Evolutionary conservation across 768 basidiomycete species (phyloP), one percentile per base, ranked within the genome.

Genomic region (Grammothele lineata): DNA sequence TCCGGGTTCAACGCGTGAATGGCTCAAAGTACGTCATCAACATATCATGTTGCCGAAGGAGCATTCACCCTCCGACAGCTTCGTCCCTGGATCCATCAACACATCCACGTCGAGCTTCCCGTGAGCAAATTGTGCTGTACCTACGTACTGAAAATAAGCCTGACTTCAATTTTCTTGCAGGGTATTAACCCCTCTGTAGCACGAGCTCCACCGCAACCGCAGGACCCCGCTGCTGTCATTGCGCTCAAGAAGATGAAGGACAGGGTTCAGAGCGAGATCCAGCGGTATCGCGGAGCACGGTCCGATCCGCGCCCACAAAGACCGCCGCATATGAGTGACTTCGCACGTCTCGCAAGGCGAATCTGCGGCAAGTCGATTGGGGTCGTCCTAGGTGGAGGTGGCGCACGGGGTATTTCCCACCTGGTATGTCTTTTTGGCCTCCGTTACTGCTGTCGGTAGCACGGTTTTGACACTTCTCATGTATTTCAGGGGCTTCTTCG

Each of bases 341-440:
- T 98, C 63, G 85, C 92, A 8, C 76, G 96, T 18, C 69, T 99
- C 32, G 96, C 96, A 2, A 72, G 96, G 46, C 70, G 93, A 40
- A 78, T 98, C 30, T 96, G 93, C 60, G 96, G 94, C 12, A 89
- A 84, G 58, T 91, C 89, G 7, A 87, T 98, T 48, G 96, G 94
- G 1, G 70, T 99, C 36, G 93, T 98, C 6, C 77, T 99, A 2
- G 96, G 96, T 17, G 96, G 96, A 5, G 96, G 96, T n/a, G 96
- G 96, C 15, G 96, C 94, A 14, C 78, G 96, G 34, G 96, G 86
- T n/a, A 72, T 87, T 36, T 77, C 83, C 0, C 86, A 89, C 61
- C 66, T 88, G 37, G 79, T 81, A 52, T 41, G 73, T 58, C 18
- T 19, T 15, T 18, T 19, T 5, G 19, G 27, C 1, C 9, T 12